A percentile compares a stretch with the other conserved stretches of the same genome.
Conservation (phyloP, 2,329 filamentous ascomycete genomes). For the Trichothecium sympodiale region DNA sequence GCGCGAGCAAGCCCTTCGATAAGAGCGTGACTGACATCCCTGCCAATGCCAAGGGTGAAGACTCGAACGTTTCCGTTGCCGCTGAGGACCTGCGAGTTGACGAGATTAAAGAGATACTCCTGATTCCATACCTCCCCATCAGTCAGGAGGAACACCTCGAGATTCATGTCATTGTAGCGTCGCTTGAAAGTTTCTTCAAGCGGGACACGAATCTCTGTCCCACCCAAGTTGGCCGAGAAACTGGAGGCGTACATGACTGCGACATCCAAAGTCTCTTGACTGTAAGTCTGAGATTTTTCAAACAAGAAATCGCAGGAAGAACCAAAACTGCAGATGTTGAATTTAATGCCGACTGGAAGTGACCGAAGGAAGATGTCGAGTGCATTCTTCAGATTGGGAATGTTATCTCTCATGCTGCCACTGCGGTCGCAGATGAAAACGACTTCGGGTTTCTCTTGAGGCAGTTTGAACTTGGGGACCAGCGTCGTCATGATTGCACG, state of each 20-base stretch:
- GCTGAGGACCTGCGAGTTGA: slow-evolving; percentile 27
- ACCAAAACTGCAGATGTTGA: slow-evolving; percentile 64
- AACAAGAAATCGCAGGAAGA: slow-evolving; percentile 33
- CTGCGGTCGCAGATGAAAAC: slow-evolving; percentile 65
- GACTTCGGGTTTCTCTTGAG: slow-evolving; percentile 45
- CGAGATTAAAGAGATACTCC: slow-evolving; percentile 28
- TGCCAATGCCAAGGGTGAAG: slow-evolving; percentile 45
- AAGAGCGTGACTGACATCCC: slow-evolving; percentile 36
- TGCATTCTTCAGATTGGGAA: slow-evolving; percentile 40
- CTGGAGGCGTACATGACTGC: slow-evolving; percentile 29
- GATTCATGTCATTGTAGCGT: slow-evolving; percentile 32
- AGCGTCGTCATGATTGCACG: slow-evolving; percentile 60
- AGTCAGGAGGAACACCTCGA: slow-evolving; percentile 44
- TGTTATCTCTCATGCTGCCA: slow-evolving; percentile 47
- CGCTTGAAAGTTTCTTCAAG: slow-evolving; percentile 30
- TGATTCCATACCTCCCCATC: slow-evolving; percentile 45
- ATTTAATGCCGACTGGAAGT: slow-evolving; percentile 50
- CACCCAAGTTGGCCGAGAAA: slow-evolving; percentile 37
- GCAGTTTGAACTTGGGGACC: slow-evolving; percentile 58
- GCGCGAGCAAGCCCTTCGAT: slow-evolving; percentile 43
- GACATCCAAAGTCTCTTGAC: slow-evolving; percentile 27
- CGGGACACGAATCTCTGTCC: slow-evolving; percentile 39
- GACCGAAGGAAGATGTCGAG: slow-evolving; percentile 56
- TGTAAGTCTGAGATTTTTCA: slow-evolving; percentile 33
- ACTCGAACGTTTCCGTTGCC: slow-evolving; percentile 34